Evolutionary conservation across 768 basidiomycete species (phyloP), one percentile per base, ranked within the genome.

Genomic region (Paxillus ammoniavirescens): DNA sequence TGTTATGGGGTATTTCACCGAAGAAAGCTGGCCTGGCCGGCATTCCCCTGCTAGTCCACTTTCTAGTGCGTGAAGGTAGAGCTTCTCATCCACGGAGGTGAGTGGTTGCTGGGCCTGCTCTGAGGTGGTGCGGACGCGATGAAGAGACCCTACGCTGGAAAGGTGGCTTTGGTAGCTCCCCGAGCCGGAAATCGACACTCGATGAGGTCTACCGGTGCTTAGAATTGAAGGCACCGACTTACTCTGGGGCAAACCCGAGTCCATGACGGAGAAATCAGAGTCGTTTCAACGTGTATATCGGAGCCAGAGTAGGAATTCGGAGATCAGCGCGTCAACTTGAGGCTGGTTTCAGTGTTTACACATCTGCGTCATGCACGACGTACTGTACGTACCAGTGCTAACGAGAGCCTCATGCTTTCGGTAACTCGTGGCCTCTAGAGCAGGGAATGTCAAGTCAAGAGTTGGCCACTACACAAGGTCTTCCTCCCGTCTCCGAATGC

Each of bases 91-190:
- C 14, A 21, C 10, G 2, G 47, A 7, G 5, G 47, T 46, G 23
- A 61, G 50, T 45, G 59, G 7, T 21, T 37, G 46, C n/a, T 8
- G 30, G 17, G 61, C 55, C 33, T 63, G 66, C 17, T 61, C 65
- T 12, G 66, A 68, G 43, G 59, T 42, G n/a, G 59, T 66, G 45
- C 56, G 65, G 33, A 59, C 65, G 58, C 78, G 79, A 51, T 78
- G 75, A 33, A 73, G 67, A 14, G 77, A 73, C 18, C 74, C 75
- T 10, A 72, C 65, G 17, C 66, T 67, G 14, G 77, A 80, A 33
- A 79, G 67, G 60, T 78, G 73, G 47, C 74, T 76, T 50, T 79
- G 77, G 53, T 78, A 71, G 54, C 75, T 78, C 43, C 74, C 73
- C 28, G 72, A 75, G 23, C 64, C 68, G 12, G 67, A 65, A n/a